These are phyloP conservation scores for Xylaria curta DNA, from an alignment of 495 filamentous ascomycete species.

Conservation along the genomic window DNA sequence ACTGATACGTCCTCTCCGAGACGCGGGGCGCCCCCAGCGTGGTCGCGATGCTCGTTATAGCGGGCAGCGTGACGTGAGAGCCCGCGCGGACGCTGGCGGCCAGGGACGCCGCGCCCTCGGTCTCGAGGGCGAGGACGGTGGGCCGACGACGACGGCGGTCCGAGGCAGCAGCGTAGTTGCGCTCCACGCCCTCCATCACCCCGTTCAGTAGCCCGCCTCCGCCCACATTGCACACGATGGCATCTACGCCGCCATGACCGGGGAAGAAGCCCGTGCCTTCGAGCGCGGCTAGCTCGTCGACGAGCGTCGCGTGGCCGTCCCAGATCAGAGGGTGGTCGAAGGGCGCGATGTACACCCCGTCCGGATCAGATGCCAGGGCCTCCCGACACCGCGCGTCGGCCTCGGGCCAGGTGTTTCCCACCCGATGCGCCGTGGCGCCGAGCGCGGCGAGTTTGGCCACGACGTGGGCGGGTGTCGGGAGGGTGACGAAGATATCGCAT, in stretches of 20 bases:
- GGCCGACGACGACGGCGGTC: slow-evolving; percentile 36
- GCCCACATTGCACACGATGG: slow-evolving; percentile 82
- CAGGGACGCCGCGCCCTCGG: slow-evolving; percentile 77
- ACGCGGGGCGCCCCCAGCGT: slow-evolving; percentile 80
- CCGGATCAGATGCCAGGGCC: slow-evolving; percentile 58
- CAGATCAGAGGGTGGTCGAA: slow-evolving; percentile 90
- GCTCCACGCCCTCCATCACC: slow-evolving; percentile 73
- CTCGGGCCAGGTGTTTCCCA: slow-evolving; percentile 74
- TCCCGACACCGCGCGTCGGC: slow-evolving; percentile 76
- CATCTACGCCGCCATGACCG: slow-evolving; percentile 57
- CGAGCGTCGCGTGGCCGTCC: slow-evolving; percentile 74
- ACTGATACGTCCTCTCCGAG: slow-evolving; percentile 72
- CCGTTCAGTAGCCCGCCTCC: slow-evolving; percentile 89
- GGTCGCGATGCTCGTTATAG: slow-evolving; percentile 82
- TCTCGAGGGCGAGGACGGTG: slow-evolving; percentile 81
- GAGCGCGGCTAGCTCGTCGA: slow-evolving; percentile 71
- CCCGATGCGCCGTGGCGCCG: slow-evolving; percentile 72
- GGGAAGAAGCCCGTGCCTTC: slow-evolving; percentile 36
- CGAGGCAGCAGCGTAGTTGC: slow-evolving; percentile 38
- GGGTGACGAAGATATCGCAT: slow-evolving; percentile 83
- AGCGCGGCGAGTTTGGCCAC: slow-evolving; percentile 71
- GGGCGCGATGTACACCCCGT: slow-evolving; percentile 84
- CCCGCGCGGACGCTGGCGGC: slow-evolving; percentile 64
- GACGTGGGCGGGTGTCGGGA: slow-evolving; percentile 72
- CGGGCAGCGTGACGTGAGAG: slow-evolving; percentile 68